Conservation (phyloP, 306 rosid genomes). For the Begonia fuchsioides region DNA sequence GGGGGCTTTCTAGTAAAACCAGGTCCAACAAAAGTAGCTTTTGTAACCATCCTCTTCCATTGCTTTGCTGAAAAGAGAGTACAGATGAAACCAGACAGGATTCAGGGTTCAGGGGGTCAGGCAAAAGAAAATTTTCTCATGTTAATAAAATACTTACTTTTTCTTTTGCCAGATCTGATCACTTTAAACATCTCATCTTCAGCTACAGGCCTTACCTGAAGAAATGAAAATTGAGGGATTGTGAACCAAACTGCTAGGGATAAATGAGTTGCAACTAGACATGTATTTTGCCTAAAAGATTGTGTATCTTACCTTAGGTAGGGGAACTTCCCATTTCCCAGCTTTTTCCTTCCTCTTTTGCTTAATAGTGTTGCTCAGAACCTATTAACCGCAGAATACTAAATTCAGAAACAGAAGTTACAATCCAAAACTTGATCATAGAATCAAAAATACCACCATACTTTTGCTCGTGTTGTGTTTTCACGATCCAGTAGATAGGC, state of each 20-base stretch:
- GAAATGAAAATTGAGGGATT: background rate
- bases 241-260: no score
- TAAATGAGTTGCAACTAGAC: no score
- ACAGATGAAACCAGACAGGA: no score
- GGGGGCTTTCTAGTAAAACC: constrained; percentile 93
- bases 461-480: constrained; percentile 66
- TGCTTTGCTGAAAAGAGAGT: constrained; percentile 53
- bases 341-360: constrained; percentile 94
- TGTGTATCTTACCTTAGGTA: constrained; percentile 50
- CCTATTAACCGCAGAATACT: constrained; percentile 21
- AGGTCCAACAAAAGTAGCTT: constrained; percentile 90
- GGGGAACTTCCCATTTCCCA: constrained; percentile 96
- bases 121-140: no score
- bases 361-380: constrained; percentile 85
- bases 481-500: constrained; percentile 85
- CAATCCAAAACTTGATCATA: background rate
- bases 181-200: constrained; percentile 97
- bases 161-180: constrained; percentile 74
- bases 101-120: no score
- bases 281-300: no score
- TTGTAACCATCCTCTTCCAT: constrained; percentile 95
- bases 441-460: constrained; percentile 8
- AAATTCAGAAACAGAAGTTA: constrained; percentile 6
- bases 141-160: constrained; percentile 32
- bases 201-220: constrained; percentile 86